Conservation (phyloP, 495 filamentous ascomycete genomes). For the Xylaria palmicola region DNA sequence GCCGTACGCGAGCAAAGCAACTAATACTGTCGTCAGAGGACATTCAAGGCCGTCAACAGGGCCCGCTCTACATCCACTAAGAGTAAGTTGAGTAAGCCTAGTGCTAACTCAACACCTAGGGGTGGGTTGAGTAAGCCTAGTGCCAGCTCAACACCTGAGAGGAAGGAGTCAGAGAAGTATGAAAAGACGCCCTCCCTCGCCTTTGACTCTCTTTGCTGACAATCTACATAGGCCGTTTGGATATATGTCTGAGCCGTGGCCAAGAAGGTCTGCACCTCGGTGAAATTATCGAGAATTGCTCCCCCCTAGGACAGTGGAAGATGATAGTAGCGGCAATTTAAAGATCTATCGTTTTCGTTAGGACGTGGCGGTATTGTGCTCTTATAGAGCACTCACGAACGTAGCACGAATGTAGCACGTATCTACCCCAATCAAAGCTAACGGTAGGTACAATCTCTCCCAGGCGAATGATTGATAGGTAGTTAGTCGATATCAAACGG, state of each 20-base stretch:
- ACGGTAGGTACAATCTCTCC: too few relatives aligned
- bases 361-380: too few relatives aligned
- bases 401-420: not conserved
- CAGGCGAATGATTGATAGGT: too few relatives aligned
- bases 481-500: not conserved
- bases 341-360: too few relatives aligned
- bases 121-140: conserved; percentile 8
- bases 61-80: not conserved
- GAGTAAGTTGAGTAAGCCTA: conserved; percentile 6
- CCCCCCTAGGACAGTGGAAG: too few relatives aligned
- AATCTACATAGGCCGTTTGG: conserved; percentile 29
- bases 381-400: too few relatives aligned
- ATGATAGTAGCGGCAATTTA: too few relatives aligned
- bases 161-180: conserved; percentile 7
- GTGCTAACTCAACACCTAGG: not conserved
- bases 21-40: conserved; percentile 1
- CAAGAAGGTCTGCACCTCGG: conserved; percentile 28
- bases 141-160: not conserved
- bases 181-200: not conserved
- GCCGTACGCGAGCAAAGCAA: not conserved
- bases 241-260: conserved; percentile 31
- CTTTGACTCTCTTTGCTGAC: too few relatives aligned
- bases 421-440: not conserved
- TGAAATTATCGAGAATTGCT: too few relatives aligned
- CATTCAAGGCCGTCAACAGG: not conserved